Evolutionary conservation across 257 asterid species (phyloP), one percentile per base, ranked within the genome.

Genomic region (Solanum piurae): DNA sequence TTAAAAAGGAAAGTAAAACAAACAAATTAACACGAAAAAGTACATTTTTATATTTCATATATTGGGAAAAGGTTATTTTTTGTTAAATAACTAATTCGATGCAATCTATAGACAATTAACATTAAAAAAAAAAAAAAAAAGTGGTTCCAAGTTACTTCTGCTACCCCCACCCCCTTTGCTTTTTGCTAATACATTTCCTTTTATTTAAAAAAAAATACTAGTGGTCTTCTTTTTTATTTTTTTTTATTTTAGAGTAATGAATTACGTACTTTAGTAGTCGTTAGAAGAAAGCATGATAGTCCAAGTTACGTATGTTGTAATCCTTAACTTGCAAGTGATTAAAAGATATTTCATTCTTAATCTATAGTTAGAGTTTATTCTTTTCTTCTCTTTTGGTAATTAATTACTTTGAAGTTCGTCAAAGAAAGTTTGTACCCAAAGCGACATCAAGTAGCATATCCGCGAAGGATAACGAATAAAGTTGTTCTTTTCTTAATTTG

Each of bases 401-500:
- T 27, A 46, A 80, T 16, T 80, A 80, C 7, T 80, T 80, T 18
- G 14, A 77, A 42, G 13, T 40, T 69, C 60, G 23, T 76, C 34
- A 40, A 40, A n/a, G 36, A 76, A 40, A 77, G 84, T 77, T 77
- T 42, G 62, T 37, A 77, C 8, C 38, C 62, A 77, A 77, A 77
- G 84, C 64, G 42, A 77, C 64, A 77, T 11, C 37, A 23, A 77
- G 62, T 76, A 76, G 36, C 60, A 76, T 38, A 58, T 21, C 68
- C 5, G 1, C 2, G 1, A 21, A 60, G 0, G 6, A 60, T 23
- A 21, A 2, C 1, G 3, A 23, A 60, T 9, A 3, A 9, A 60
- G 0, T 4, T 60, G 1, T 23, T 62, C 3, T 62, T 9, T 23
- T 9, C 7, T 23, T 62, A 62, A 62, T 23, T 3, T 3, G 3